Evolutionary conservation across 202 grass and related monocot species (phyloP), one percentile per base, ranked within the genome.

Genomic region (Panicum hallii): DNA sequence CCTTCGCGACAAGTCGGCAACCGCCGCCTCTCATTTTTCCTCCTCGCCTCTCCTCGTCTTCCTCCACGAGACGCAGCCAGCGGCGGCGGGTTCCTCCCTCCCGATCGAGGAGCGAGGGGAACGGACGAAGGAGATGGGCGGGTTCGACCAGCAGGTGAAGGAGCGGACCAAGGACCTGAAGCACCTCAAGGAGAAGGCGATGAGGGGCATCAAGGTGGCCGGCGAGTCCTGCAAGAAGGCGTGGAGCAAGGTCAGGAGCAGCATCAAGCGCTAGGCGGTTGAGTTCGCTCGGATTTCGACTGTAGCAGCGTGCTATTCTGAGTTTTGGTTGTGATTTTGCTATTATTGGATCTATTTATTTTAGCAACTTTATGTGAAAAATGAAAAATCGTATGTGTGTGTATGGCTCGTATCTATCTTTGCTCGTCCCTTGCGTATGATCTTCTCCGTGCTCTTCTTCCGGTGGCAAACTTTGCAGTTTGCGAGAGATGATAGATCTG

Each of bases 201-300:
- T 92, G 54, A 92, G 82, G 85, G 93, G 90, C 58, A 49, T 90
- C 79, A 95, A 65, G 90, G 93, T 56, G 30, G 90, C 91, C 76
- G 83, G 90, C n/a, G 88, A 92, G 46, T 86, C 88, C 38, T 88
- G 88, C 93, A 95, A 90, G 88, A 92, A 90, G 85, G 87, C 90
- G 1, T 95, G 93, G 93, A 80, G 64, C 82, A 95, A 95, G 90
- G 71, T 95, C 79, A 92, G 87, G 90, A 81, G 63, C 58, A 83
- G 57, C 70, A 92, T 95, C 83, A 92, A 47, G 88, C 90, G 90
- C 83, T 92, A 82, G 54, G 54, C 9, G 9, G 11, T 46, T 2
- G 52, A 3, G 16, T 54, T 26, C 26, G 26, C 26, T 26, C 26
- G 26, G 26, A 26, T 26, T 16, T 16, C 5, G 52, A n/a, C 22